A percentile compares a stretch with the other conserved stretches of the same genome.
Conservation (phyloP, 1,284 basidiomycete species). For the Cutaneotrichosporon cyanovorans region DNA sequence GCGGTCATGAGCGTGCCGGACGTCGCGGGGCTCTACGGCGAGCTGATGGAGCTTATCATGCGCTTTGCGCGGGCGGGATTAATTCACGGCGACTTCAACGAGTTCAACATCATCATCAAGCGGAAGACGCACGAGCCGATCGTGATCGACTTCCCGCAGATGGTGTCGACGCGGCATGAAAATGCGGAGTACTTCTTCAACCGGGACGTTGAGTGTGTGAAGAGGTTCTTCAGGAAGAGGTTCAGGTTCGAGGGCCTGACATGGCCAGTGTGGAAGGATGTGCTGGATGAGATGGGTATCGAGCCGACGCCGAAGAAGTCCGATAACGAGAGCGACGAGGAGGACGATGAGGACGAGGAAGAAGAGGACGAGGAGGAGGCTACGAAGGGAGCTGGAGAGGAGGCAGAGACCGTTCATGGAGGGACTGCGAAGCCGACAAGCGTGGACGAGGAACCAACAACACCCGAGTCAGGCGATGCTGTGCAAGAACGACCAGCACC, state of each 20-base stretch:
- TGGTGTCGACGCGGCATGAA: constrained; percentile 94
- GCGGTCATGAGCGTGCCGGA: constrained; percentile 77
- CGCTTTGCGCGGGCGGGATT: constrained; percentile 86
- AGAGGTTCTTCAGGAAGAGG: constrained; percentile 82
- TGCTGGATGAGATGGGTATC: constrained; percentile 44
- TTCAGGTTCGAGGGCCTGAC: constrained; percentile 87
- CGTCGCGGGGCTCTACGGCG: constrained; percentile 82
- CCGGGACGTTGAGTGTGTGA: constrained; percentile 93
- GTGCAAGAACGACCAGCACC: neutral
- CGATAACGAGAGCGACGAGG: constrained; percentile 13
- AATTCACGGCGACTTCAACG: constrained; percentile 98
- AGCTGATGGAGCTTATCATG: constrained; percentile 91
- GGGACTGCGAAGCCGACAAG: neutral
- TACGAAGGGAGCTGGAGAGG: neutral
- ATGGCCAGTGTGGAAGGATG: constrained; percentile 74
- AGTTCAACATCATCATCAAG: constrained; percentile 95
- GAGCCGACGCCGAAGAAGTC: neutral
- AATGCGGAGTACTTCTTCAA: constrained; percentile 99
- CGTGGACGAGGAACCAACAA: neutral
- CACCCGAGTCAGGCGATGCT: too few species aligned
- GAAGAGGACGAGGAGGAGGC: constrained; percentile 18
- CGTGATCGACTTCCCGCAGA: constrained; percentile 98
- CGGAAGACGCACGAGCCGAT: constrained; percentile 67
- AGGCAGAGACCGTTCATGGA: too few species aligned
- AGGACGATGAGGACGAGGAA: constrained; percentile 13